Percentiles rank a stretch among this genome's conserved stretches.
These are phyloP conservation scores for Apiotrichum sp. DNA, from an alignment of 1,284 basidiomycete genomes.

Conservation along the genomic window DNA sequence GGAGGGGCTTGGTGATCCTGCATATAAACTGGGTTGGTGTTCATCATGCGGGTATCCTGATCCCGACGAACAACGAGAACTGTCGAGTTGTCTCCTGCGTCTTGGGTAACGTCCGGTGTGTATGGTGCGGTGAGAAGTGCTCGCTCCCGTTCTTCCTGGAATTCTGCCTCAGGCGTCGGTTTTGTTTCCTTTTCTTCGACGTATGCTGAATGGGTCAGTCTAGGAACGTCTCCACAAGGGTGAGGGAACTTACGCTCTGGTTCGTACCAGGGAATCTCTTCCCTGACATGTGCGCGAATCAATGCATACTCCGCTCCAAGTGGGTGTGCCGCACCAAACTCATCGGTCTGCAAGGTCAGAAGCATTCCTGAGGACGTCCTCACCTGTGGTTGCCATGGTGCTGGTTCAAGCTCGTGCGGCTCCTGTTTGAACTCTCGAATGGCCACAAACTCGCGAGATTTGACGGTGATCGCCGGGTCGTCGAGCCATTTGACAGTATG, in stretches of 20 bases:
- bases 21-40: background rate
- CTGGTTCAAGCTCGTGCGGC: slow-evolving; percentile 27
- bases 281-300: slow-evolving; percentile 6
- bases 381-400: slow-evolving; percentile 19
- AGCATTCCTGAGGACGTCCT: too few relatives aligned
- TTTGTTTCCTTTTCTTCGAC: background rate
- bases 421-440: slow-evolving; percentile 29
- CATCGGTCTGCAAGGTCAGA: too few relatives aligned
- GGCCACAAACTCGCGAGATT: slow-evolving; percentile 20
- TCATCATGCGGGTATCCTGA: slow-evolving; percentile 7
- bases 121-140: slow-evolving; percentile 25
- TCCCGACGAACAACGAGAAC: slow-evolving; percentile 16
- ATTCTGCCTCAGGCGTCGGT: slow-evolving; percentile 18
- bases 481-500: slow-evolving; percentile 31
- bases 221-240: background rate
- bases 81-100: slow-evolving; percentile 19
- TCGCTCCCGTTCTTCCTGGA: slow-evolving; percentile 31
- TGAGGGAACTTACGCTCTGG: slow-evolving; percentile 8
- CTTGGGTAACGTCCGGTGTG: slow-evolving; percentile 12
- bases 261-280: slow-evolving; percentile 35
- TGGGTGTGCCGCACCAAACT: too few relatives aligned
- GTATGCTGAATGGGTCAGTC: slow-evolving; percentile 2
- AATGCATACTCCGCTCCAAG: too few relatives aligned
- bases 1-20: too few relatives aligned
- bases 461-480: background rate